Evolutionary conservation across 2,329 filamentous ascomycete genomes (phyloP), one percentile per base, ranked within the genome.

Genomic region (Tolypocladium tundrense): DNA sequence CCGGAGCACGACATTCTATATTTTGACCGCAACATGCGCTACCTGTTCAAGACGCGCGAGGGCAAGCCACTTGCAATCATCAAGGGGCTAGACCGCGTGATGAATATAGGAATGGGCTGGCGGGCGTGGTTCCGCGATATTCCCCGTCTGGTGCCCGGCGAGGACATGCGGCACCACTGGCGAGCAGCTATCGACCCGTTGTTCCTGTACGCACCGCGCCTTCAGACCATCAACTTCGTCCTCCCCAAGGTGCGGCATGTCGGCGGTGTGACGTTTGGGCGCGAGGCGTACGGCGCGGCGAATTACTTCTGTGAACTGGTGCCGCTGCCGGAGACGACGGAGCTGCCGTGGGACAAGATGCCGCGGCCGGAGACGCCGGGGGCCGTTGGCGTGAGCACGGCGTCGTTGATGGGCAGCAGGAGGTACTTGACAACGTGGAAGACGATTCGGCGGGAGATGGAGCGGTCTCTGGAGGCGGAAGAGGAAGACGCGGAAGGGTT

Each of bases 51-150:
- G 2, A 40, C 37, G 33, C 31, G 48, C 31, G 19, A 37, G 31
- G 48, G 31, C 8, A 35, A 19, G 48, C 48, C 48, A 21, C 48
- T 52, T 3, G 48, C 5, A 19, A 5, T 1, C 33, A 51, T 69
- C 0, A 13, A 57, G 1, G 64, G 66, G 13, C 61, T 66, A 54
- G 67, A 69, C 10, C 60, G 57, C 24, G 64, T 69, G 0, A 59
- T 63, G 24, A 60, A 71, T n/a, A 61, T 68, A 1, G 68, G 67
- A 0, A 39, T 69, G 4, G 64, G 70, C 40, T 70, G 67, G 69
- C 64, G 68, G 5, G 62, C 67, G 27, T 65, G 69, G 57, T 66
- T 67, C 51, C 59, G 57, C 16, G 65, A 70, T 43, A 65, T 66
- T 0, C 64, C 68, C 0, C 67, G 61, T 9, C 61, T 61, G 31